phyloP scores from a whole-genome alignment of 2,329 filamentous ascomycete species.

The Epichloe coenophiala region DNA sequence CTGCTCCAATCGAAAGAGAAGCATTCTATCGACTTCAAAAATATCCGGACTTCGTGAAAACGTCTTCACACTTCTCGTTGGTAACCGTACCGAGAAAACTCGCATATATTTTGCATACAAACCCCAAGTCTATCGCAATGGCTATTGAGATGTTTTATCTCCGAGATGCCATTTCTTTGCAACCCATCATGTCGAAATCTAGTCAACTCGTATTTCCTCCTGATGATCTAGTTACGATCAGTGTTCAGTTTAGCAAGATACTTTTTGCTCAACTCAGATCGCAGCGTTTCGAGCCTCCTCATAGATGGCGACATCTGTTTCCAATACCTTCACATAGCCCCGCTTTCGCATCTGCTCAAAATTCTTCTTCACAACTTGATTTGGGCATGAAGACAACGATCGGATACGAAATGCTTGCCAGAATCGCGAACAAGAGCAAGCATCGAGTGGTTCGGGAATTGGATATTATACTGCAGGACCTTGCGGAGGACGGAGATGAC shows the following conservation, averaged over 20 bases:
- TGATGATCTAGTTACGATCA: conserved; percentile 64
- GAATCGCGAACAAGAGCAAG: conserved; percentile 52
- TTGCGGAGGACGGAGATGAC: conserved; percentile 55
- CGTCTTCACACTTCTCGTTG: conserved; percentile 63
- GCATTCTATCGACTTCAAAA: conserved; percentile 80
- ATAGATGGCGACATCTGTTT: conserved; percentile 28
- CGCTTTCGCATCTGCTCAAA: conserved; percentile 7
- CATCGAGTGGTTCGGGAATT: conserved; percentile 62
- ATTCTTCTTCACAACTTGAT: conserved; percentile 32
- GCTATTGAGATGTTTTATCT: conserved; percentile 89
- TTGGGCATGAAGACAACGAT: conserved; percentile 81
- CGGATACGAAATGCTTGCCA: conserved; percentile 79
- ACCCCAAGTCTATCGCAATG: conserved; percentile 64
- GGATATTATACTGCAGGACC: conserved; percentile 59
- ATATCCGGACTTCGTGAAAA: conserved; percentile 63
- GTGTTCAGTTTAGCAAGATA: conserved; percentile 72
- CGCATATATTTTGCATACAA: conserved; percentile 63
- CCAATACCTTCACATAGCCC: conserved; percentile 10
- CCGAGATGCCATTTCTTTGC: conserved; percentile 65
- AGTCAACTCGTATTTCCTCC: conserved; percentile 54
- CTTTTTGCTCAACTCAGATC: conserved; percentile 83
- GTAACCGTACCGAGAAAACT: conserved; percentile 69
- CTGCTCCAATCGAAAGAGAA: conserved; percentile 65
- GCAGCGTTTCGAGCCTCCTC: conserved; percentile 62
- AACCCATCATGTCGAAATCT: conserved; percentile 46